Evolutionary conservation across 2,329 filamentous ascomycete species (phyloP).

Genomic region (Xylariales sp.): DNA sequence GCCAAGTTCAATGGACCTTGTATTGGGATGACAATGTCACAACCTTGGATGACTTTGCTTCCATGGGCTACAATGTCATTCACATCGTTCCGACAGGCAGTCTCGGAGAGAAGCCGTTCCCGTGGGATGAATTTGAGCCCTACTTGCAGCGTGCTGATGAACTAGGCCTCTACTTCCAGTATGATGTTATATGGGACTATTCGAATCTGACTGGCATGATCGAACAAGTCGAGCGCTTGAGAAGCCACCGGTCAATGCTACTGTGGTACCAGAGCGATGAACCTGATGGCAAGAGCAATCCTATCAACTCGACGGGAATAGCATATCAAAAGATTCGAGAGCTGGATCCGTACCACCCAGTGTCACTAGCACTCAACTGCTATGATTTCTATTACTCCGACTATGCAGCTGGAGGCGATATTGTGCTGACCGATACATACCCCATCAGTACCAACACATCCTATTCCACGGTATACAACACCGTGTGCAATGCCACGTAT

Average conservation of each 20-base stretch:
- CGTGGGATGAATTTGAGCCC: constrained; percentile 15
- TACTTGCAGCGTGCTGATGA: constrained; percentile 16
- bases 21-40: constrained; percentile 17
- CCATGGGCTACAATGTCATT: constrained; percentile 16
- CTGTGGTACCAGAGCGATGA: constrained; percentile 48
- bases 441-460: constrained; percentile 42
- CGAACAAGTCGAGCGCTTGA: constrained; percentile 29
- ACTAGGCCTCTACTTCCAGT: constrained; percentile 16
- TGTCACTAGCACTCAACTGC: constrained; percentile 48
- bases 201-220: constrained; percentile 14
- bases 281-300: constrained; percentile 41
- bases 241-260: constrained; percentile 31
- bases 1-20: constrained; percentile 16
- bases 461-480: constrained; percentile 39
- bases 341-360: constrained; percentile 47
- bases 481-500: constrained; percentile 44
- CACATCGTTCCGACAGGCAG: constrained; percentile 17
- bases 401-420: constrained; percentile 46
- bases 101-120: constrained; percentile 15
- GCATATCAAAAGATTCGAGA: constrained; percentile 38
- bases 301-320: constrained; percentile 37
- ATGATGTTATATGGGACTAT: constrained; percentile 15
- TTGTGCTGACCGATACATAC: constrained; percentile 46
- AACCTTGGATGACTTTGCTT: constrained; percentile 15
- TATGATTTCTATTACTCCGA: constrained; percentile 45